phyloP scores from a whole-genome alignment of 805 yeast genomes.

The Komagataella populi region DNA sequence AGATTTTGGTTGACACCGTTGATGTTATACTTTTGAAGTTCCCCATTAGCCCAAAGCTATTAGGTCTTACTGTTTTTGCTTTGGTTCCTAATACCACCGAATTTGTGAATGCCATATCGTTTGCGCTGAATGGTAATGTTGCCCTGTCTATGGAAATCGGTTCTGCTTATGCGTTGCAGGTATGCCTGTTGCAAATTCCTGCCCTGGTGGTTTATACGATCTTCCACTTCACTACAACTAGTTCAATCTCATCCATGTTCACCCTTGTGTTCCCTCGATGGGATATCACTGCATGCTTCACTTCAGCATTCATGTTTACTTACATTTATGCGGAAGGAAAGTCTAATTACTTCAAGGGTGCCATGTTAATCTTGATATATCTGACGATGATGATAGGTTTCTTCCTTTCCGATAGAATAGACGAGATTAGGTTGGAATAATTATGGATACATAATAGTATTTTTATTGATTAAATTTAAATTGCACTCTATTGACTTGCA shows the following conservation, averaged over 20 bases:
- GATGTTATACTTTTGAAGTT: conserved; percentile 69
- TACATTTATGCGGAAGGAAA: conserved; percentile 95
- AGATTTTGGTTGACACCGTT: conserved; percentile 83
- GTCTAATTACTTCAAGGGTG: conserved; percentile 91
- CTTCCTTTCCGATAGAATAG: conserved; percentile 41
- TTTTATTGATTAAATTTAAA: neutral
- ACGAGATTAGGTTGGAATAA: conserved; percentile 3
- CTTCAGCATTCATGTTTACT: conserved; percentile 80
- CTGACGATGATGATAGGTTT: conserved; percentile 69
- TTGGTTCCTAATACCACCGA: conserved; percentile 95
- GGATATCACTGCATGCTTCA: conserved; percentile 80
- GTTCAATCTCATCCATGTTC: conserved; percentile 35
- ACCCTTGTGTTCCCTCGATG: conserved; percentile 87
- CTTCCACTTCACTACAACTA: conserved; percentile 20
- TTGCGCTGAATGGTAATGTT: conserved; percentile 92
- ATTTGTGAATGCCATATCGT: conserved; percentile 90
- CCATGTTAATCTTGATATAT: conserved; percentile 70
- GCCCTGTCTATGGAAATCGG: conserved; percentile 97
- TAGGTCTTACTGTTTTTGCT: conserved; percentile 91
- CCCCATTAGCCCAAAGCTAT: conserved; percentile 81
- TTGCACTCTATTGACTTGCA: neutral
- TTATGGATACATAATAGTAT: neutral
- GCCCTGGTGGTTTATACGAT: conserved; percentile 72
- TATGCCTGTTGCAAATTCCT: conserved; percentile 87
- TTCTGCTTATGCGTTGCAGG: conserved; percentile 93